A percentile compares a stretch with the other conserved stretches of the same genome.
Evolutionary conservation across 2,329 filamentous ascomycete genomes (phyloP).

Genomic region (Fusarium tanahbumbuense): DNA sequence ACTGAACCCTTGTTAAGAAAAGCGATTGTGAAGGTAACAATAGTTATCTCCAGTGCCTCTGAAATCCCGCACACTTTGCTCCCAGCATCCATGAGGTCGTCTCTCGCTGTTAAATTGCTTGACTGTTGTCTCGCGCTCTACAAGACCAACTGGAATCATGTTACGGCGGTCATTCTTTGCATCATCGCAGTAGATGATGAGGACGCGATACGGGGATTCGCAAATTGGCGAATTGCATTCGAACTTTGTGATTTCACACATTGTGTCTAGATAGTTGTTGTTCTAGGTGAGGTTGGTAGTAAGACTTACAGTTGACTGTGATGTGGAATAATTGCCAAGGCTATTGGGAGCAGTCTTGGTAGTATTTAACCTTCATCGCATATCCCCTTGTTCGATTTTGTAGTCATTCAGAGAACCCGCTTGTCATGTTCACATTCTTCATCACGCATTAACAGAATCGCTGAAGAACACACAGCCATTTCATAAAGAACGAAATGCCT

Average conservation of each 20-base stretch:
- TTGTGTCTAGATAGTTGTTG: not conserved
- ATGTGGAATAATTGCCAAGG: not conserved
- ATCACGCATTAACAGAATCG: not conserved
- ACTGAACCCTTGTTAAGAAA: not conserved
- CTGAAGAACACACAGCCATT: not conserved
- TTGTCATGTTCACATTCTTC: not conserved
- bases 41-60: not conserved
- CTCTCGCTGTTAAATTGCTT: not conserved
- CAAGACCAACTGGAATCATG: not conserved
- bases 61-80: not conserved
- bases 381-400: not conserved
- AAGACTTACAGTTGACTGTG: not conserved
- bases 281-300: too few relatives aligned
- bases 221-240: not conserved
- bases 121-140: not conserved
- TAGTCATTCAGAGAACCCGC: not conserved
- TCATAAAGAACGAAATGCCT: not conserved
- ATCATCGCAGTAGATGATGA: not conserved
- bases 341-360: rapidly evolving
- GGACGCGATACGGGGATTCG: not conserved
- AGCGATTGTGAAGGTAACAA: not conserved
- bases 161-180: not conserved
- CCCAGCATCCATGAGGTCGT: not conserved
- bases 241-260: not conserved
- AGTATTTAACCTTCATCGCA: not conserved